Evolutionary conservation across 2,329 filamentous ascomycete species (phyloP).

Genomic region (Epichloe typhina): DNA sequence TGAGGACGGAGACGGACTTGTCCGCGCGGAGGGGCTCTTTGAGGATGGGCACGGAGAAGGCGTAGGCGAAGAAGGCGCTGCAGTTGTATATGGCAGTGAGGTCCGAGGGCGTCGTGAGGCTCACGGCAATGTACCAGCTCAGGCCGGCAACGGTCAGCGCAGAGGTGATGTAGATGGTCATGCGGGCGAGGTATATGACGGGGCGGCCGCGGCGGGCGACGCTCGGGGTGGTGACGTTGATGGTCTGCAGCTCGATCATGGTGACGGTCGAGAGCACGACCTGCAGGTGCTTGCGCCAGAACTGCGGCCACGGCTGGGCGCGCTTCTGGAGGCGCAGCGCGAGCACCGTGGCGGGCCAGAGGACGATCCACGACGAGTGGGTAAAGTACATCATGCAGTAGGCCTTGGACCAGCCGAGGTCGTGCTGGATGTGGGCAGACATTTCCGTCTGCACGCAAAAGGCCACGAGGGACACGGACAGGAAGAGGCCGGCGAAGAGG

Average conservation of each 20-base stretch:
- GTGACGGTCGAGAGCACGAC: slow-evolving; percentile 44
- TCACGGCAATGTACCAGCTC: slow-evolving; percentile 92
- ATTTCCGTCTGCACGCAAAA: slow-evolving; percentile 95
- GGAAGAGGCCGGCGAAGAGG: slow-evolving; percentile 72
- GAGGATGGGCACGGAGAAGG: slow-evolving; percentile 82
- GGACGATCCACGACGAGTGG: slow-evolving; percentile 80
- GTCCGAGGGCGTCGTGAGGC: slow-evolving; percentile 83
- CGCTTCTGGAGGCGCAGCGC: slow-evolving; percentile 70
- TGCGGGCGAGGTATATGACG: slow-evolving; percentile 59
- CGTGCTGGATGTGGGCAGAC: slow-evolving; percentile 85
- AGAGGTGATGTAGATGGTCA: slow-evolving; percentile 69
- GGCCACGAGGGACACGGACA: slow-evolving; percentile 68
- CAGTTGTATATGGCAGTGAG: slow-evolving; percentile 98
- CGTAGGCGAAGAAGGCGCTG: slow-evolving; percentile 96
- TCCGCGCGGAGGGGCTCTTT: slow-evolving; percentile 71
- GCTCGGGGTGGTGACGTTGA: slow-evolving; percentile 44
- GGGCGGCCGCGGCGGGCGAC: slow-evolving; percentile 26
- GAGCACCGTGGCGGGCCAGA: slow-evolving; percentile 77
- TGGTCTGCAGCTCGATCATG: slow-evolving; percentile 73
- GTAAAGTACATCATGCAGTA: slow-evolving; percentile 99
- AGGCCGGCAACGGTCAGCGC: slow-evolving; percentile 81
- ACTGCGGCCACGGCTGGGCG: slow-evolving; percentile 64
- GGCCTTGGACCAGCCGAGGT: slow-evolving; percentile 92
- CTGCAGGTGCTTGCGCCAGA: slow-evolving; percentile 58
- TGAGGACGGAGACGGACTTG: slow-evolving; percentile 73